Evolutionary conservation across 2,329 filamentous ascomycete species (phyloP).

Genomic region (Thermoascus crustaceus): DNA sequence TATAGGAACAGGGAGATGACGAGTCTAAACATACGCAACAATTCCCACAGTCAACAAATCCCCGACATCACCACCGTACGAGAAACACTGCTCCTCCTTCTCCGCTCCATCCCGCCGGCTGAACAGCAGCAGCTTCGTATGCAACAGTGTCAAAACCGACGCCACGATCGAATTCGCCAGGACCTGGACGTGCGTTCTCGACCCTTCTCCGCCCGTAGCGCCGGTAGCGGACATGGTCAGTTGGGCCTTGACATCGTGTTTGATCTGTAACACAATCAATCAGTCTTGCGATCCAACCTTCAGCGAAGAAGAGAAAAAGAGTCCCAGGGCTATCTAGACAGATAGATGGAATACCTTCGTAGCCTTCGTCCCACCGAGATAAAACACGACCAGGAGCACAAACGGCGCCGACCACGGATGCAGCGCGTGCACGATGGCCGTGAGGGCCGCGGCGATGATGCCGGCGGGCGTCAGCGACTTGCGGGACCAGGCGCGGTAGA

Average conservation of each 20-base stretch:
- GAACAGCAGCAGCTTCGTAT: conserved; percentile 36
- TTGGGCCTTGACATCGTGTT: conserved; percentile 74
- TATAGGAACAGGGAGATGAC: too few species aligned
- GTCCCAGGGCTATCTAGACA: too few species aligned
- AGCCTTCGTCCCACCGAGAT: conserved; percentile 71
- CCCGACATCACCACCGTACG: conserved; percentile 21
- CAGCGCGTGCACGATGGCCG: conserved; percentile 72
- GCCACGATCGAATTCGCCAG: conserved; percentile 80
- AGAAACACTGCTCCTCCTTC: too few species aligned
- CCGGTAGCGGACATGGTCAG: conserved; percentile 73
- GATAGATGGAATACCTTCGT: too few species aligned
- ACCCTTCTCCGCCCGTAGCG: conserved; percentile 64
- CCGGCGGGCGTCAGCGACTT: conserved; percentile 73
- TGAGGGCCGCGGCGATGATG: conserved; percentile 61
- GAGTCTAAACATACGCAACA: conserved; percentile 35
- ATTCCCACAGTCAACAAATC: conserved; percentile 34
- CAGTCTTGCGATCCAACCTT: not conserved
- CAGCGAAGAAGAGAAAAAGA: not conserved
- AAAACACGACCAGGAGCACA: conserved; percentile 72
- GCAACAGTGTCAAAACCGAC: conserved; percentile 52
- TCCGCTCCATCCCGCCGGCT: conserved; percentile 7
- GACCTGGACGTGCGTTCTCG: conserved; percentile 79
- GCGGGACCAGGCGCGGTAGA: conserved; percentile 60
- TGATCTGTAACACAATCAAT: conserved; percentile 50
- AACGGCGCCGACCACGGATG: conserved; percentile 96